Evolutionary conservation across 75 land plant species (phyloP), one percentile per base, ranked within the genome.

Genomic region (Gnetum montanum): DNA sequence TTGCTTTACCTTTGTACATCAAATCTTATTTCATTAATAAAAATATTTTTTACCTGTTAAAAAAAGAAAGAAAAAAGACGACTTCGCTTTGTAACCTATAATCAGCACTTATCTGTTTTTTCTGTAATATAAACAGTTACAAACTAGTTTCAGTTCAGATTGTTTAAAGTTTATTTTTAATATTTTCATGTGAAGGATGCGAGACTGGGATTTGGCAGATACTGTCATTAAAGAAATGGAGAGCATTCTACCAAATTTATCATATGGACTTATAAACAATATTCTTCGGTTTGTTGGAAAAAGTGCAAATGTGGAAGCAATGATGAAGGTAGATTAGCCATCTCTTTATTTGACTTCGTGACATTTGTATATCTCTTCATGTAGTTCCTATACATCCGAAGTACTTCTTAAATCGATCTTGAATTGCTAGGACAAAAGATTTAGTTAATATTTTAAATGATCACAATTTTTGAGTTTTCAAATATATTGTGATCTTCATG

Each of bases 321-420:
- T 92, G 89, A 73, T 88, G 75, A 87, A 88, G 97, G 97, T 92
- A 75, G 34, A 35, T 6, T 22, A 24, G 49, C 4, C 3, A n/a
- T 31, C 26, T 13, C 34, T 34, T 35, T 10, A 5, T 16, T 62
- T 18, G 7, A 33, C 29, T 13, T 27, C 27, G 8, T 11, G 15
- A 23, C 11, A 24, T 13, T 8, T 4, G 43, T 24, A 24, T n/a
- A n/a, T 16, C 36, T 0, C 28, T 22, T 13, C 25, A 13, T 54
- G 6, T 20, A 25, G 19, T n/a, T n/a, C n/a, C n/a, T n/a, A n/a
- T n/a, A n/a, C n/a, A n/a, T n/a, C n/a, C n/a, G n/a, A n/a, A n/a
- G n/a, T n/a, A n/a, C n/a, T n/a, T n/a, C n/a, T n/a, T n/a, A n/a
- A n/a, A n/a, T n/a, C n/a, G n/a, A n/a, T n/a, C n/a, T n/a, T n/a